These are phyloP conservation scores for Tylopilus subfusipes DNA, from an alignment of 768 basidiomycete species.

Conservation along the genomic window DNA sequence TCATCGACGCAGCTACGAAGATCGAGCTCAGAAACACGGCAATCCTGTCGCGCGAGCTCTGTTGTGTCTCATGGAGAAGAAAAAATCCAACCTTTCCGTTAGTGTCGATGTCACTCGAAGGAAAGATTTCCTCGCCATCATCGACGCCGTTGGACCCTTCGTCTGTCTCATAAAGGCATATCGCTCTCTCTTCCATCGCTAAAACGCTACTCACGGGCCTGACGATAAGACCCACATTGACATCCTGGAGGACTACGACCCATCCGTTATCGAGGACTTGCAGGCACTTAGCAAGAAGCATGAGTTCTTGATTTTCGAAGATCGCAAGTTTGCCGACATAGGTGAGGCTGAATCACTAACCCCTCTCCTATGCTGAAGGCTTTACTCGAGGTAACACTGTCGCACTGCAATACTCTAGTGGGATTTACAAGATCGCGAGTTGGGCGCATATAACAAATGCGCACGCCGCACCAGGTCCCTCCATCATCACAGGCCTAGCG, in stretches of 20 bases:
- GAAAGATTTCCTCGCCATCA: constrained; percentile 76
- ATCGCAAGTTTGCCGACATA: constrained; percentile 98
- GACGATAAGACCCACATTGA: constrained; percentile 87
- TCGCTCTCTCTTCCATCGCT: constrained; percentile 6
- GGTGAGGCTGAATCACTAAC: constrained; percentile 46
- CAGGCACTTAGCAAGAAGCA: constrained; percentile 70
- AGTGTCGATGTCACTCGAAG: constrained; percentile 90
- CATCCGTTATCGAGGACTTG: constrained; percentile 63
- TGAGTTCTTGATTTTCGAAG: constrained; percentile 96
- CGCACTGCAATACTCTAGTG: constrained; percentile 88
- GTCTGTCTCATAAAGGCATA: constrained; percentile 92
- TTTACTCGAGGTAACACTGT: constrained; percentile 86
- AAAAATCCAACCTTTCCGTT: constrained; percentile 89
- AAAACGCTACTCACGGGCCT: constrained; percentile 24
- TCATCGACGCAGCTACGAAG: constrained; percentile 53
- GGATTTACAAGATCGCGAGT: constrained; percentile 87
- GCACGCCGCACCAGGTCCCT: constrained; percentile 94
- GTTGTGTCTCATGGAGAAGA: constrained; percentile 78
- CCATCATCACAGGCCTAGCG: constrained; percentile 85
- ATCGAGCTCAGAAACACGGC: constrained; percentile 51
- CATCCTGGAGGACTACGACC: constrained; percentile 88
- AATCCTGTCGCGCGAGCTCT: constrained; percentile 81
- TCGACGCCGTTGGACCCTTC: constrained; percentile 84
- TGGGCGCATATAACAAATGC: constrained; percentile 99
- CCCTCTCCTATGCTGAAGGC: not conserved